Conservation (phyloP, 345 rosid genomes). For the Citrus australasica region DNA sequence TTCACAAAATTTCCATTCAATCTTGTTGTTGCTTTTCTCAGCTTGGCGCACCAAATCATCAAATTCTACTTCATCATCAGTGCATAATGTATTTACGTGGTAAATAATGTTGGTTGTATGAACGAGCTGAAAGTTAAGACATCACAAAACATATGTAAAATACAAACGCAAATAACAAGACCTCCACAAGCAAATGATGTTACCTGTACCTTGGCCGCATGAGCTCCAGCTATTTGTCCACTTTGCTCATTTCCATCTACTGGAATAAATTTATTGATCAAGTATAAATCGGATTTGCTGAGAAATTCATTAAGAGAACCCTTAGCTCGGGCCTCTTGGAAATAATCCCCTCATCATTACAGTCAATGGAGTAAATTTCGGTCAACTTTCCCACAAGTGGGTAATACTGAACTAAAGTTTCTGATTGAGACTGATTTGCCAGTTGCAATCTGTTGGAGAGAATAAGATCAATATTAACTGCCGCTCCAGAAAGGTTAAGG, state of each 20-base stretch:
- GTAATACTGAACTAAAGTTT: background rate
- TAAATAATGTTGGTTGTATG: too few species aligned
- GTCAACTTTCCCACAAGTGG: background rate
- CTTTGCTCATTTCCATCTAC: background rate
- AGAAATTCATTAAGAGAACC: background rate
- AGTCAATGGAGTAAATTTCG: background rate
- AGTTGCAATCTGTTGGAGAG: background rate
- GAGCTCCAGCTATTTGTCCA: background rate
- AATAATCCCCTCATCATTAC: background rate
- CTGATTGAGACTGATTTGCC: background rate
- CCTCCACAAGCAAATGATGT: background rate
- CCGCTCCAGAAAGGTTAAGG: background rate
- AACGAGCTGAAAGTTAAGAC: too few species aligned
- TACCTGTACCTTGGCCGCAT: constrained; percentile 11
- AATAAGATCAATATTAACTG: background rate
- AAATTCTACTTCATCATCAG: background rate
- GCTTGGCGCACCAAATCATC: background rate
- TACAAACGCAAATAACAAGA: too few species aligned
- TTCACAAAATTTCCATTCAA: constrained; percentile 16
- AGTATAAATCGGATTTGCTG: background rate
- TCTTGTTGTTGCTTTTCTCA: constrained; percentile 6
- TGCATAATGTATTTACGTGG: background rate
- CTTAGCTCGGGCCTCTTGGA: background rate
- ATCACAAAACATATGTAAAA: too few species aligned
- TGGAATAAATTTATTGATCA: background rate